Conservation (phyloP, 2,329 filamentous ascomycete species). For the Aspergillus hortae region DNA sequence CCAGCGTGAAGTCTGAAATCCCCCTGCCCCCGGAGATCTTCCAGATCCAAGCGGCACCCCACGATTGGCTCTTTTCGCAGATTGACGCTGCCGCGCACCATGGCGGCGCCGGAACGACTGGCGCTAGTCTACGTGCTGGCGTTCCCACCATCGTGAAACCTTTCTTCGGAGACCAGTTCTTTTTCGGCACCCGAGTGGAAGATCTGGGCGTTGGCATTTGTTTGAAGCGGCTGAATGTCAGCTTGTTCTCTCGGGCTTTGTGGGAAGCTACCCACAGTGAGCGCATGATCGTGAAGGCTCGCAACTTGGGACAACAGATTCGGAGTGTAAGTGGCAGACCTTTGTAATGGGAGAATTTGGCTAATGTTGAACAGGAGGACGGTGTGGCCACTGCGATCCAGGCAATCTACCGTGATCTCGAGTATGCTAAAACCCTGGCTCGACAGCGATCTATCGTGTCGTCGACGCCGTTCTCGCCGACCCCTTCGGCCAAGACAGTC, state of each 20-base stretch:
- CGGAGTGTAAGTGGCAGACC: constrained; percentile 62
- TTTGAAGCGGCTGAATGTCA: constrained; percentile 85
- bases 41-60: constrained; percentile 84
- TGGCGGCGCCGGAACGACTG: constrained; percentile 90
- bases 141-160: constrained; percentile 92
- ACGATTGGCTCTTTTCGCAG: constrained; percentile 94
- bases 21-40: constrained; percentile 75
- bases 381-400: constrained; percentile 90
- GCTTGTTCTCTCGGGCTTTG: constrained; percentile 75
- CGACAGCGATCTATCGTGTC: constrained; percentile 52
- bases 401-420: constrained; percentile 88
- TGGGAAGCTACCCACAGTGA: constrained; percentile 90
- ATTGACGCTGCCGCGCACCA: constrained; percentile 95
- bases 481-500: constrained; percentile 30
- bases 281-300: constrained; percentile 86
- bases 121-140: constrained; percentile 84
- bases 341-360: constrained; percentile 60
- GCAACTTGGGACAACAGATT: constrained; percentile 78
- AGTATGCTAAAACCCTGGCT: constrained; percentile 83
- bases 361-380: constrained; percentile 62
- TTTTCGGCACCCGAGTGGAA: constrained; percentile 86
- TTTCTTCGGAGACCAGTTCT: constrained; percentile 98
- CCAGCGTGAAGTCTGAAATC: constrained; percentile 60
- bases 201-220: constrained; percentile 90
- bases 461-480: constrained; percentile 33